Evolutionary conservation across 768 basidiomycete genomes (phyloP), one percentile per base, ranked within the genome.

Genomic region (Termitomyces sp.): DNA sequence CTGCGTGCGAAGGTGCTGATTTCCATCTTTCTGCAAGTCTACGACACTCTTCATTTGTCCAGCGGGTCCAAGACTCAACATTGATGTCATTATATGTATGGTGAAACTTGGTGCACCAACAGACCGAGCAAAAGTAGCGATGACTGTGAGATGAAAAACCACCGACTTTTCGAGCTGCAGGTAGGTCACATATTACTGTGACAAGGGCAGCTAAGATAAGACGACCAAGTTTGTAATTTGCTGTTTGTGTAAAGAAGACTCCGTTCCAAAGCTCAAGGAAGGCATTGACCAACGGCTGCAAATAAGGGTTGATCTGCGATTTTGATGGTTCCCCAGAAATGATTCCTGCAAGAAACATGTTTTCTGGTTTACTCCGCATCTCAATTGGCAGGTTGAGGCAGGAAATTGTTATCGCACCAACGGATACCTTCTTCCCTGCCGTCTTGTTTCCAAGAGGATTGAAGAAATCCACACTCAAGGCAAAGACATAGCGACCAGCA

Each of bases 331-430:
- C 70, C 0, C 73, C 73, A 47, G 75, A 73, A 14, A 76, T 69
- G 2, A 76, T 62, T 0, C 68, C 71, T 26, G 64, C 69, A 13
- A 76, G 50, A 53, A 72, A 73, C 50, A 72, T 69, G 49, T 76
- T 71, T 57, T 76, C 71, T 0, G 61, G 46, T 18, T 67, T 60
- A 47, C 71, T 67, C 5, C 69, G 66, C 1, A 71, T 24, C 5
- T 60, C 50, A 3, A 62, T 59, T 5, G 76, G 76, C 1, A 77
- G 64, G 49, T 76, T 76, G 18, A 75, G 55, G 55, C 74, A 74
- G 2, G 66, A 64, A 49, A 77, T 54, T 27, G 68, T 71, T 16
- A 74, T 67, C 0, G 67, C 60, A 3, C 74, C 71, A 8, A 68
- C 55, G 2, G 71, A 75, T 0, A 61, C 53, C 8, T 56, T 60